Evolutionary conservation across 2,329 filamentous ascomycete species (phyloP).

Genomic region (Lachnellula occidentalis): DNA sequence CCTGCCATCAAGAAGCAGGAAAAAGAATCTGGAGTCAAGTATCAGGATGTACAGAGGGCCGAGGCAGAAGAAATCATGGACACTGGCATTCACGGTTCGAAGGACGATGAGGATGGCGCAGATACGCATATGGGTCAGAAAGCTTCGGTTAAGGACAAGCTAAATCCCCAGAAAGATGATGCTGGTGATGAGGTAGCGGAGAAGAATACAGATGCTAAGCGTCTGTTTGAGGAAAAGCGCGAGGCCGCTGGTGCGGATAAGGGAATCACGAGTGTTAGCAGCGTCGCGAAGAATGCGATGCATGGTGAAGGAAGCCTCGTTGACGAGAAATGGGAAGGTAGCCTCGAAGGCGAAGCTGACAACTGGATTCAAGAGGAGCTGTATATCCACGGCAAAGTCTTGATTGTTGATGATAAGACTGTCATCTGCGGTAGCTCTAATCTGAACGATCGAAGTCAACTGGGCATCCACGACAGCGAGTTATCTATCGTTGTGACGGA

Average conservation of each 20-base stretch:
- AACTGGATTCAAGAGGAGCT: slow-evolving; percentile 95
- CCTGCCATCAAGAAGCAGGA: slow-evolving; percentile 68
- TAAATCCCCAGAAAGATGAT: slow-evolving; percentile 24
- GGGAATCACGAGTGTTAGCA: slow-evolving; percentile 31
- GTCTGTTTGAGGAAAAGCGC: slow-evolving; percentile 46
- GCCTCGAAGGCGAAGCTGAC: slow-evolving; percentile 67
- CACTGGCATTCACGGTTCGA: slow-evolving; percentile 58
- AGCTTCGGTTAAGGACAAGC: slow-evolving; percentile 33
- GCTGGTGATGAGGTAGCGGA: slow-evolving; percentile 35
- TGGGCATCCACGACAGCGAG: slow-evolving; percentile 87
- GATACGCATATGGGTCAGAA: slow-evolving; percentile 44
- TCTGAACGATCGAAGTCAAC: slow-evolving; percentile 83
- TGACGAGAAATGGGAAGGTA: slow-evolving; percentile 72
- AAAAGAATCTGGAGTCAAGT: slow-evolving; percentile 73
- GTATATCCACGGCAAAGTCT: slow-evolving; percentile 88
- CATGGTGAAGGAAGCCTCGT: slow-evolving; percentile 55
- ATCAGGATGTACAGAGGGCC: slow-evolving; percentile 80
- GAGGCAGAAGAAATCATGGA: slow-evolving; percentile 86
- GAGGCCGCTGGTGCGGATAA: slow-evolving; percentile 28
- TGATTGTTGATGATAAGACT: slow-evolving; percentile 81
- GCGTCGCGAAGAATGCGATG: slow-evolving; percentile 79
- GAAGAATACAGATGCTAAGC: slow-evolving; percentile 42
- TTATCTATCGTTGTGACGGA: slow-evolving; percentile 88
- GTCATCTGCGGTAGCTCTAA: slow-evolving; percentile 86
- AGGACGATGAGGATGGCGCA: slow-evolving; percentile 37